These are phyloP conservation scores for Ceratorhiza oryzae-sativae DNA, from an alignment of 1,284 basidiomycete species.

Conservation along the genomic window DNA sequence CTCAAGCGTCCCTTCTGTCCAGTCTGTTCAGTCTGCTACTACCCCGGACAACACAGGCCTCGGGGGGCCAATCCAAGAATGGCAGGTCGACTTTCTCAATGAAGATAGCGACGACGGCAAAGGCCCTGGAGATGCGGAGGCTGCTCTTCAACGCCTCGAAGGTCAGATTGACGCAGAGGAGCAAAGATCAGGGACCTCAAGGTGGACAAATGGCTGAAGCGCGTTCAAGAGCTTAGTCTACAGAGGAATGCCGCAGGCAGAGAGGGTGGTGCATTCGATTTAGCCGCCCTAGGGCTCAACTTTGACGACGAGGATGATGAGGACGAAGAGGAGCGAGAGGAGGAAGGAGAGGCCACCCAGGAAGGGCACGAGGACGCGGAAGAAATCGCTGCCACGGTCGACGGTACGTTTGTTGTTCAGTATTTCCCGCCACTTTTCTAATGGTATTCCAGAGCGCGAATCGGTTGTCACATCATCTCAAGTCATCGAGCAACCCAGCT, in stretches of 20 bases:
- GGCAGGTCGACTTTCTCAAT: conserved; percentile 80
- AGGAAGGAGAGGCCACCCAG: conserved; percentile 46
- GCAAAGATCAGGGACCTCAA: conserved; percentile 73
- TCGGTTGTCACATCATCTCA: conserved; percentile 9
- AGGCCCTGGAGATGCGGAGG: conserved; percentile 74
- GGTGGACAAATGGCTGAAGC: conserved; percentile 81
- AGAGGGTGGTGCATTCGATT: conserved; percentile 61
- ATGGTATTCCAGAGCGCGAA: background rate
- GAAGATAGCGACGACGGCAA: conserved; percentile 79
- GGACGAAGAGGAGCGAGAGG: conserved; percentile 53
- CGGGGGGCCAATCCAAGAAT: conserved; percentile 65
- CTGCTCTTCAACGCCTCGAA: conserved; percentile 77
- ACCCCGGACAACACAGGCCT: conserved; percentile 40
- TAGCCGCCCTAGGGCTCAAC: conserved; percentile 44
- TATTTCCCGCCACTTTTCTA: background rate
- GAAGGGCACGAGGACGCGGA: conserved; percentile 38
- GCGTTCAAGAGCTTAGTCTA: conserved; percentile 59
- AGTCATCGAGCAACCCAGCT: background rate
- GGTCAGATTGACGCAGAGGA: conserved; percentile 79
- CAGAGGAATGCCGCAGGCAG: conserved; percentile 64
- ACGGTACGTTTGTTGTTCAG: conserved; percentile 40
- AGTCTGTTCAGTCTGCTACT: conserved; percentile 48
- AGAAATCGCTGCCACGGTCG: conserved; percentile 41
- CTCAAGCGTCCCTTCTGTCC: conserved; percentile 58
- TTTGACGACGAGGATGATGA: conserved; percentile 58